Percentiles rank a stretch among this genome's conserved stretches.
Conservation (phyloP, 2,329 filamentous ascomycete species). For the Fusarium hostae region DNA sequence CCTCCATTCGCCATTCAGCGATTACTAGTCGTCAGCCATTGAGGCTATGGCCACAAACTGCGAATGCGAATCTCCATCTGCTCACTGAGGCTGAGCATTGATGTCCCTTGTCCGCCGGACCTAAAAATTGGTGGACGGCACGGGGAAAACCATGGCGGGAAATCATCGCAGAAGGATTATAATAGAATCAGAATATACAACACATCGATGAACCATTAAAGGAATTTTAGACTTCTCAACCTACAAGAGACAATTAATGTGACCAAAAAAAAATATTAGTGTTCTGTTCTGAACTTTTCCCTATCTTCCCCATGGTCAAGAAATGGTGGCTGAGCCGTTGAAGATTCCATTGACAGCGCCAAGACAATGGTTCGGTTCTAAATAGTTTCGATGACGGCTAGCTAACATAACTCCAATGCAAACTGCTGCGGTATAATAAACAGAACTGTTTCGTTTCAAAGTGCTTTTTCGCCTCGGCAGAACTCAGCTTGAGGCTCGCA, state of each 20-base stretch:
- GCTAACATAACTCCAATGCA: background rate
- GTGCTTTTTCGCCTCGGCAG: background rate
- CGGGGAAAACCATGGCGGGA: too few species aligned
- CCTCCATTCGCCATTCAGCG: constrained; percentile 3
- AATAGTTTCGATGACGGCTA: constrained; percentile 7
- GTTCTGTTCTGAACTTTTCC: background rate
- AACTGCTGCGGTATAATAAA: background rate
- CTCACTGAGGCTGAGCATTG: constrained; percentile 13
- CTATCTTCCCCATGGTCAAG: background rate
- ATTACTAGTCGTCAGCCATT: constrained; percentile 32
- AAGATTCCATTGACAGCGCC: constrained; percentile 17
- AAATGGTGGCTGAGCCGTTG: constrained; percentile 27
- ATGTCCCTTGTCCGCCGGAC: background rate
- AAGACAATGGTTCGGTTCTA: constrained; percentile 14
- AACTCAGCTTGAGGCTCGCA: background rate
- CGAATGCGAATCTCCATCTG: constrained; percentile 13
- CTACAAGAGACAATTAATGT: background rate
- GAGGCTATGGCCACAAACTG: constrained; percentile 15
- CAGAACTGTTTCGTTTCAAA: background rate
- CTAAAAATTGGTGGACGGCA: background rate
- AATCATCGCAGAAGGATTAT: background rate
- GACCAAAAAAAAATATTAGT: background rate
- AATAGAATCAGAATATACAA: background rate
- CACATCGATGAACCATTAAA: background rate
- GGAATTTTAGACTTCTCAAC: background rate